Percentiles rank a stretch among this genome's conserved stretches.
phyloP scores from a whole-genome alignment of 2,329 filamentous ascomycete genomes.

The Colletotrichum lini region DNA sequence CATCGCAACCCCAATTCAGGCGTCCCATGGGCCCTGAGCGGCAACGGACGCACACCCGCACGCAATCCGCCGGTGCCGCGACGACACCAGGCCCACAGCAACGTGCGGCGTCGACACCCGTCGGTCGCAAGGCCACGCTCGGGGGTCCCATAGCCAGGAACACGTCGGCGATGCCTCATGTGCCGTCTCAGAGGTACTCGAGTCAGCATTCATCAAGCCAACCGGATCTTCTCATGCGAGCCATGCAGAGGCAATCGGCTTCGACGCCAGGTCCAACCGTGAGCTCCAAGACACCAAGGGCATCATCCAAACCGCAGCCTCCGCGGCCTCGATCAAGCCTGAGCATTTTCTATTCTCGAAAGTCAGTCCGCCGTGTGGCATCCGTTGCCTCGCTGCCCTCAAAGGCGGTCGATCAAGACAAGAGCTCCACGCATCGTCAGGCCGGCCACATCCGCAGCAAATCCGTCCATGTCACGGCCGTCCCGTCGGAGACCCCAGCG shows the following conservation, averaged over 20 bases:
- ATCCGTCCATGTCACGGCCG: neutral
- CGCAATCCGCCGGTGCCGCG: neutral
- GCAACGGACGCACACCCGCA: neutral
- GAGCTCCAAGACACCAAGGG: neutral
- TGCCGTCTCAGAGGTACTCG: conserved; percentile 5
- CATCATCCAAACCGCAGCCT: conserved; percentile 6
- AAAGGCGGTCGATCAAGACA: neutral
- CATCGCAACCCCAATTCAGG: neutral
- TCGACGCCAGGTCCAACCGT: neutral
- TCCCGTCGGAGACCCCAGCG: neutral
- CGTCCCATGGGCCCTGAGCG: neutral
- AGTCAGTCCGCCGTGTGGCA: conserved; percentile 16
- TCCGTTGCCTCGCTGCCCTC: conserved; percentile 3
- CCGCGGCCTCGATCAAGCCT: conserved; percentile 10
- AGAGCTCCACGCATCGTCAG: neutral
- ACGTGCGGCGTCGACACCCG: neutral
- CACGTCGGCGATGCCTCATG: neutral
- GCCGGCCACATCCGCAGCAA: conserved; percentile 10
- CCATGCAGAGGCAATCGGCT: neutral
- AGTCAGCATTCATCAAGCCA: conserved; percentile 12
- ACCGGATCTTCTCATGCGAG: conserved; percentile 7
- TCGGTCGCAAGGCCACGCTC: neutral
- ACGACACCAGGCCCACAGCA: neutral
- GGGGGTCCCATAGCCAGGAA: neutral
- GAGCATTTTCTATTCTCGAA: conserved; percentile 11